Base-by-base conservation (phyloP, 768 basidiomycete species). In the Filobasidium wieringae region DNA sequence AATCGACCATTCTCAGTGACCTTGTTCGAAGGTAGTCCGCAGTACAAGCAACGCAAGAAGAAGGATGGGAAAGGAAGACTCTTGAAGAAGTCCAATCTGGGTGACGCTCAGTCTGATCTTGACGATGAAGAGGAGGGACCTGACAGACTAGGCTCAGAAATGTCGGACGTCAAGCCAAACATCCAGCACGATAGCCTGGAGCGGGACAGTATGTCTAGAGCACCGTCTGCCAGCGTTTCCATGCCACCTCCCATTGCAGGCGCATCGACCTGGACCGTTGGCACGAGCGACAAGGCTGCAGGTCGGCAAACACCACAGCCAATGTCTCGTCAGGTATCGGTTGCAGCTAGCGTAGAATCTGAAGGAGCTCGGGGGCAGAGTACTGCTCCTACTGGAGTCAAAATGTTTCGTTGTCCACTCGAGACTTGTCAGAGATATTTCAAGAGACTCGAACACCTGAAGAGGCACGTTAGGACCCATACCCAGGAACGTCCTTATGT, bases 361-460 rank as follows among this genome's bases (percentile, higher is more conserved):
- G 43, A 47, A 5, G 43, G 43, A 2, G 43, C 43, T 24, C 43
- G 43, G 29, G 43, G 32, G 12, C 29, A 51, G 30, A 51, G 50
- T 30, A 31, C 50, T 5, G 29, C 50, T 51, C 50, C 50, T 6
- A 27, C 32, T 11, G 24, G 49, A 5, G 34, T 19, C 19, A 69
- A 69, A 52, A 82, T 82, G 3, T 91, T 83, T 67, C 80, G 84
- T 50, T 93, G 90, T 73, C 88, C 88, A 19, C 78, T 89, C 1
- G 84, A 81, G 71, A 86, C 86, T 14, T 95, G 90, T 68, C 82
- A 86, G 2, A 78, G 86, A 61, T 76, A 85, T 64, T 93, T 92
- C 81, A 91, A 89, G 78, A 82, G 90, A 11, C 84, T 86, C 8
- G 90, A 93, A 68, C 89, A 93, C 68, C 79, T 92, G 64, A 87